phyloP scores from a whole-genome alignment of 192 early-diverging fungal species.

The Umbelopsis sp. region DNA sequence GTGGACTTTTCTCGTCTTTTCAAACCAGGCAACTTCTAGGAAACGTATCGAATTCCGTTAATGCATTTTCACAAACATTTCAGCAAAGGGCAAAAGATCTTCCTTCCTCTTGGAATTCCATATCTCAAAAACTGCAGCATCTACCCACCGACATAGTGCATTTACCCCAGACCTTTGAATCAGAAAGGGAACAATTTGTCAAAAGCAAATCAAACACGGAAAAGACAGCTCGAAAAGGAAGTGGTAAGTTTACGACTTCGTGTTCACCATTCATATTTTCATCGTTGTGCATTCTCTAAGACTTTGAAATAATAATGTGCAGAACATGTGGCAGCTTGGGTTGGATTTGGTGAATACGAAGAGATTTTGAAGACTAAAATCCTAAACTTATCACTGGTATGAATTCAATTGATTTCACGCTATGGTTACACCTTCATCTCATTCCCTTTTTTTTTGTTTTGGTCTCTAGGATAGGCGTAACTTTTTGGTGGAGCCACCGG shows the following conservation, averaged over 20 bases:
- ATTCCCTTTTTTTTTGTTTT: neutral
- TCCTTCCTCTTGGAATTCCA: neutral
- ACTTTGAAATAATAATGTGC: neutral
- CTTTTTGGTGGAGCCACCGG: constrained; percentile 63
- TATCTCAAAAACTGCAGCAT: neutral
- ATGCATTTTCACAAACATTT: constrained; percentile 21
- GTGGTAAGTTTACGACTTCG: constrained; percentile 35
- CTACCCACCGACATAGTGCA: constrained; percentile 22
- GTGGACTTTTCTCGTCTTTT: neutral
- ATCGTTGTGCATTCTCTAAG: neutral
- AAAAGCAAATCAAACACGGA: constrained; percentile 45
- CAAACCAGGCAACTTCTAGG: neutral
- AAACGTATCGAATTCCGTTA: neutral
- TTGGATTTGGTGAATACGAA: constrained; percentile 51
- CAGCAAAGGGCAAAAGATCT: constrained; percentile 30
- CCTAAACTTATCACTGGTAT: constrained; percentile 51
- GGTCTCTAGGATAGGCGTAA: constrained; percentile 68
- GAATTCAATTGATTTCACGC: neutral
- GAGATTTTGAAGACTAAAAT: constrained; percentile 50
- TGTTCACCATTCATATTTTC: neutral
- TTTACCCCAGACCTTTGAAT: constrained; percentile 43
- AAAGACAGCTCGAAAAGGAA: constrained; percentile 39
- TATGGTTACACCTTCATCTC: neutral
- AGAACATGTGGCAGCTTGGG: constrained; percentile 56
- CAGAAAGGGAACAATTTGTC: constrained; percentile 51